Evolutionary conservation across 495 filamentous ascomycete genomes (phyloP).

Genomic region (Aspergillus haitiensis): DNA sequence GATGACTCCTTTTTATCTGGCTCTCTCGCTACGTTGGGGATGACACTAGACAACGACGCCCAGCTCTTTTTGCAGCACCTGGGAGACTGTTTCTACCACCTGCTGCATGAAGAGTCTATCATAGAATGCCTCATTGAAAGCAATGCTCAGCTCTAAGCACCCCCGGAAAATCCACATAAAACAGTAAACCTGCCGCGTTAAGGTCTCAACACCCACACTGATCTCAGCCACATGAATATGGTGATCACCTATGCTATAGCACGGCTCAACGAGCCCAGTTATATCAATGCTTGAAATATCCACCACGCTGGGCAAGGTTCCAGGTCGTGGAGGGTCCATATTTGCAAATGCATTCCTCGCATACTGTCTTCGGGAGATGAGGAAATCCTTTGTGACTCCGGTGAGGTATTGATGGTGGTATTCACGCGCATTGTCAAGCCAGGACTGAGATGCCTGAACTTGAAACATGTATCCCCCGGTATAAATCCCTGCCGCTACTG

Average conservation of each 20-base stretch:
- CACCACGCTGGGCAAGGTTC: not conserved
- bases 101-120: not conserved
- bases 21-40: too few species aligned
- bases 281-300: not conserved
- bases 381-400: constrained; percentile 23
- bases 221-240: not conserved
- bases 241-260: not conserved
- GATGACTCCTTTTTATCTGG: too few species aligned
- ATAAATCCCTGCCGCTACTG: constrained; percentile 28
- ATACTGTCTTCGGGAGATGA: constrained; percentile 32
- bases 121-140: not conserved
- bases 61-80: too few species aligned
- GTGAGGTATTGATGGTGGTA: constrained; percentile 32
- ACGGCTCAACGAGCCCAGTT: not conserved
- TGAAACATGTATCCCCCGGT: constrained; percentile 30
- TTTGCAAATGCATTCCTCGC: constrained; percentile 11
- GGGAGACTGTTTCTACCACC: too few species aligned
- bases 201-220: not conserved
- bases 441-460: constrained; percentile 23
- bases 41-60: too few species aligned
- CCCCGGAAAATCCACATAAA: not conserved
- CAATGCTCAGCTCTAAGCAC: not conserved
- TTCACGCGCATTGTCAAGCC: constrained; percentile 29
- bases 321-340: not conserved
- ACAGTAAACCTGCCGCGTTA: not conserved